These are phyloP conservation scores for Handroanthus guayacan DNA, from an alignment of 257 asterid genomes.

Conservation along the genomic window DNA sequence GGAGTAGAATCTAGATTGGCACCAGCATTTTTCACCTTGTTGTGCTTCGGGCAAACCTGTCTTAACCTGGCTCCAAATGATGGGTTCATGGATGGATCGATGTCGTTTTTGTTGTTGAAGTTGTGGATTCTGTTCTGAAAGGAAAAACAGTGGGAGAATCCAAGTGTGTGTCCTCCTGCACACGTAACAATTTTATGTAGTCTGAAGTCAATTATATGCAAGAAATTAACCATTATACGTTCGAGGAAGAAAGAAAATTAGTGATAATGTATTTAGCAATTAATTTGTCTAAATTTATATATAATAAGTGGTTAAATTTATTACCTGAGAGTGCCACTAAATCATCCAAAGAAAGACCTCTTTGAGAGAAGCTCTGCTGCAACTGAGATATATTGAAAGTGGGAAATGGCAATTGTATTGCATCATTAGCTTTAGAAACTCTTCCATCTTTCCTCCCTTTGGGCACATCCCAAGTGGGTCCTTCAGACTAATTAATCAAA, in stretches of 20 bases:
- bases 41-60: conserved; percentile 64
- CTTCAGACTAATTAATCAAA: conserved; percentile 61
- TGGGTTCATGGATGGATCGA: conserved; percentile 66
- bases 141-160: conserved; percentile 88
- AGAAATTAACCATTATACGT: too few relatives aligned
- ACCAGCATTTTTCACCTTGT: conserved; percentile 73
- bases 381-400: conserved; percentile 76
- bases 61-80: conserved; percentile 66
- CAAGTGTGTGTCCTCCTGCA: conserved; percentile 92
- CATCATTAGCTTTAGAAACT: conserved; percentile 67
- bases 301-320: too few relatives aligned
- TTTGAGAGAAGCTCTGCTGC: conserved; percentile 77
- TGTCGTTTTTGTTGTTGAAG: conserved; percentile 48
- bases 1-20: conserved; percentile 68
- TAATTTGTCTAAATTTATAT: too few relatives aligned
- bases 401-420: conserved; percentile 72
- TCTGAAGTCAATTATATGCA: not conserved
- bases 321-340: conserved; percentile 82
- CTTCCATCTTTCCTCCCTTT: conserved; percentile 85
- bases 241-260: too few relatives aligned
- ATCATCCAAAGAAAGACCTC: conserved; percentile 76
- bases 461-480: conserved; percentile 84
- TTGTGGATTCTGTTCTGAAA: conserved; percentile 90
- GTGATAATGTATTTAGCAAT: too few relatives aligned
- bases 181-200: not conserved